Percentiles rank a stretch among this genome's conserved stretches.
These are phyloP conservation scores for Blastobotrys persicus DNA, from an alignment of 1,139 yeast genomes.

Conservation along the genomic window DNA sequence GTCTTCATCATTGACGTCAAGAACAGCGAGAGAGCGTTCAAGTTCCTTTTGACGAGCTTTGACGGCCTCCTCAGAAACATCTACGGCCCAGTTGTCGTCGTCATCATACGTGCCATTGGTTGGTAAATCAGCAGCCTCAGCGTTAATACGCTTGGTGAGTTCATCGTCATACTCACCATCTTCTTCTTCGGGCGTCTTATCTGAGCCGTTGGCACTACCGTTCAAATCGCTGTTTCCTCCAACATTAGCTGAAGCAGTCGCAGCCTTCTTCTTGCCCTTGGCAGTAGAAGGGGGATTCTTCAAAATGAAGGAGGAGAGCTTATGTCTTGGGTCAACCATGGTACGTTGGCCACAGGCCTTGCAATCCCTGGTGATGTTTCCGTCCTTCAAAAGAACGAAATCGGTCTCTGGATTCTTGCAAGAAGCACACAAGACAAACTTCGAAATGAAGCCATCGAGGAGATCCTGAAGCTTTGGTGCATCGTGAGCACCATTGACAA, in stretches of 20 bases:
- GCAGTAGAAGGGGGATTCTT: conserved; percentile 84
- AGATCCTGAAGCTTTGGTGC: conserved; percentile 87
- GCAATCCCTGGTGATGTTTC: conserved; percentile 83
- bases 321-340: conserved; percentile 79
- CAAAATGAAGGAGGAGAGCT: conserved; percentile 77
- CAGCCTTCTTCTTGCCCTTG: conserved; percentile 55
- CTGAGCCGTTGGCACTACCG: conserved; percentile 27
- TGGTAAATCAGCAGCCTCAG: conserved; percentile 58
- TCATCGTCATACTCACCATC: conserved; percentile 69
- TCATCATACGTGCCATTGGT: conserved; percentile 50
- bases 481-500: conserved; percentile 95
- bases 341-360: conserved; percentile 97
- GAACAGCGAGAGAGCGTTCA: conserved; percentile 52
- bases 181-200: conserved; percentile 29
- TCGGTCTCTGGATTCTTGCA: conserved; percentile 99
- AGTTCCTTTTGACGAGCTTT: conserved; percentile 87
- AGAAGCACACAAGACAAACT: conserved; percentile 88
- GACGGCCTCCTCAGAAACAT: conserved; percentile 95
- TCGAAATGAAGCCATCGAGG: conserved; percentile 88
- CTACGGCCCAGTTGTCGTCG: conserved; percentile 98
- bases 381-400: conserved; percentile 75
- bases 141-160: conserved; percentile 74
- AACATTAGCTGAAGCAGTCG: conserved; percentile 88
- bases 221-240: conserved; percentile 47
- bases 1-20: conserved; percentile 43